A percentile compares a stretch with the other conserved stretches of the same genome.
These are phyloP conservation scores for Phytophthora brassicae DNA, from an alignment of 352 stramenopile genomes.

Conservation along the genomic window DNA sequence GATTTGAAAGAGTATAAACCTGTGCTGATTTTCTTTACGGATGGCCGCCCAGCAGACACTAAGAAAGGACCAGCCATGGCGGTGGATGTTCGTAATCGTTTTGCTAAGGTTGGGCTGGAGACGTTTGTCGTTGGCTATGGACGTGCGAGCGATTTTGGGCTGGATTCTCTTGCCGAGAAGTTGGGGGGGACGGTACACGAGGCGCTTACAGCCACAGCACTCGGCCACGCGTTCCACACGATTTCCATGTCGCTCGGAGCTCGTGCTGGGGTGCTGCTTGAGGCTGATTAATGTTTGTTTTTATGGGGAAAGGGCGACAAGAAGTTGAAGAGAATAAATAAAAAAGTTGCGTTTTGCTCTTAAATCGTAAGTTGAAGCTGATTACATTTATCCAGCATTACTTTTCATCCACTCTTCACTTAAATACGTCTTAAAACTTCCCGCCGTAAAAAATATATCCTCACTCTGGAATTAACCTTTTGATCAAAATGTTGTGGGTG, in stretches of 20 bases:
- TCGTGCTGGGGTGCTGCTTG: slow-evolving; percentile 31
- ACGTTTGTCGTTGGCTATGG: slow-evolving; percentile 46
- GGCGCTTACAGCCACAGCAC: slow-evolving; percentile 21
- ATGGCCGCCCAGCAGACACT: slow-evolving; percentile 38
- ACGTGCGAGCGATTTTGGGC: slow-evolving; percentile 24
- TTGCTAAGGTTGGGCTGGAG: slow-evolving; percentile 21
- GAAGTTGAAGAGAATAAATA: too few relatives aligned
- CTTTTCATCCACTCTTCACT: not conserved
- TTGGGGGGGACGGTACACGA: slow-evolving; percentile 34
- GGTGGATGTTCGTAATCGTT: slow-evolving; percentile 29
- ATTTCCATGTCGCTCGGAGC: slow-evolving; percentile 48
- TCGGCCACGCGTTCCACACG: slow-evolving; percentile 36
- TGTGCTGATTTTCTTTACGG: slow-evolving; percentile 51
- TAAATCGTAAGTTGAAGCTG: not conserved
- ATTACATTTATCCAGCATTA: not conserved
- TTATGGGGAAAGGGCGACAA: not conserved
- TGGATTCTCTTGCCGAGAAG: slow-evolving; percentile 31
- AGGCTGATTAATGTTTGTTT: not conserved
- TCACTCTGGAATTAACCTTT: not conserved
- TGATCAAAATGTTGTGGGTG: slow-evolving; percentile 95
- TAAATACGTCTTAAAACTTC: too few relatives aligned
- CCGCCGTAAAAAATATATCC: too few relatives aligned
- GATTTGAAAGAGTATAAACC: slow-evolving; percentile 31
- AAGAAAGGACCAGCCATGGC: slow-evolving; percentile 36
- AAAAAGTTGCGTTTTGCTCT: slow-evolving; percentile 1